Percentiles rank a stretch among this genome's conserved stretches.
Evolutionary conservation across 352 stramenopile species (phyloP).

Genomic region (Phytopythium sindhum): DNA sequence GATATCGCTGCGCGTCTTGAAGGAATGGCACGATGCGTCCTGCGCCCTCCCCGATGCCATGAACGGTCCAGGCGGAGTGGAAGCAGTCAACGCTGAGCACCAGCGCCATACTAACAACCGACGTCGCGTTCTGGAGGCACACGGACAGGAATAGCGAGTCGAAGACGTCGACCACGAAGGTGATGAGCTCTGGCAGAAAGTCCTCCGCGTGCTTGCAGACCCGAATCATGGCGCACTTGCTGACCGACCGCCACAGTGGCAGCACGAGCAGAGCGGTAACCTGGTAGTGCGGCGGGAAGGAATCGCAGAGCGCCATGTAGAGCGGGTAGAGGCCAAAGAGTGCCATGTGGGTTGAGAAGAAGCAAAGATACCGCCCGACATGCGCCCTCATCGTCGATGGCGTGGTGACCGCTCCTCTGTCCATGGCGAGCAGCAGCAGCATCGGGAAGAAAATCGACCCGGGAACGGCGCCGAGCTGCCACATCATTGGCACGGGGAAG

Average conservation of each 20-base stretch:
- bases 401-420: neutral
- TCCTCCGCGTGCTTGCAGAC: neutral
- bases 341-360: neutral
- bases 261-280: neutral
- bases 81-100: neutral
- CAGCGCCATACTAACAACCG: neutral
- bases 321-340: neutral
- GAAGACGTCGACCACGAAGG: conserved; percentile 18
- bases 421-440: neutral
- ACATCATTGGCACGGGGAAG: conserved; percentile 1
- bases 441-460: neutral
- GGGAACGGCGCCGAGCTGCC: neutral
- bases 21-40: neutral
- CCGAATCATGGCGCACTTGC: neutral
- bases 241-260: neutral
- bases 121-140: conserved; percentile 18
- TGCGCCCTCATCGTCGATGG: neutral
- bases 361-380: neutral
- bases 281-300: neutral
- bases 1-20: neutral
- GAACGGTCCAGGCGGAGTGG: neutral
- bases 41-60: neutral
- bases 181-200: conserved; percentile 1
- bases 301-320: neutral
- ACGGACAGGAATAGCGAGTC: conserved; percentile 17